Evolutionary conservation across 2,329 filamentous ascomycete species (phyloP), one percentile per base, ranked within the genome.

Genomic region (Talaromyces albobiverticillius): DNA sequence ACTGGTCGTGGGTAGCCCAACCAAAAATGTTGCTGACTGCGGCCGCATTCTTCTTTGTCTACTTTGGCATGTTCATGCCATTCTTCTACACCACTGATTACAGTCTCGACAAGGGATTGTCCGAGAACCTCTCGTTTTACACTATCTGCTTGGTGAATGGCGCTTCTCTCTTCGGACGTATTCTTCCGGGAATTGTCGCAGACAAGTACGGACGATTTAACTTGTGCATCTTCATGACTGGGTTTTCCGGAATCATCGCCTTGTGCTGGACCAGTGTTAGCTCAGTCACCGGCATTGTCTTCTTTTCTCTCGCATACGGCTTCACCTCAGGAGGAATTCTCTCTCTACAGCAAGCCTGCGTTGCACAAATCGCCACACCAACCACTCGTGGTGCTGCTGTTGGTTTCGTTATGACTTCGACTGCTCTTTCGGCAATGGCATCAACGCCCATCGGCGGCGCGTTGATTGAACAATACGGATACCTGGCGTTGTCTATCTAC

Each of bases 311-410:
- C 13, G 71, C 70, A 0, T 79, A 78, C 58, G 76, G 77, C 0
- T 79, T 79, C 54, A 64, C 68, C 1, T 78, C 75, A 2, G 76
- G 76, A 0, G 75, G 71, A 0, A 74, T 80, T 26, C 57, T 80
- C 23, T 76, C 73, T 46, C 65, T 80, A 0, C 77, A 80, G 40
- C 63, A 70, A 53, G 73, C 76, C 0, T 79, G 76, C 55, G 76
- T 73, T 0, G 71, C 71, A 0, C 70, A 75, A 41, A 62, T 80
- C 8, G 67, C 73, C 0, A 72, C 66, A 0, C 64, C 66, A 1
- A 58, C 67, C 3, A 72, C 67, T 0, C 65, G 75, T 23, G 77
- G 77, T 0, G 65, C 73, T 1, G 73, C 73, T 0, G 67, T 79
- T 8, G 78, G 78, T 0, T 60, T 69, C 16, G 62, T 76, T 1